Conservation (phyloP, 2,329 filamentous ascomycete genomes). For the Aspergillus ibericus region DNA sequence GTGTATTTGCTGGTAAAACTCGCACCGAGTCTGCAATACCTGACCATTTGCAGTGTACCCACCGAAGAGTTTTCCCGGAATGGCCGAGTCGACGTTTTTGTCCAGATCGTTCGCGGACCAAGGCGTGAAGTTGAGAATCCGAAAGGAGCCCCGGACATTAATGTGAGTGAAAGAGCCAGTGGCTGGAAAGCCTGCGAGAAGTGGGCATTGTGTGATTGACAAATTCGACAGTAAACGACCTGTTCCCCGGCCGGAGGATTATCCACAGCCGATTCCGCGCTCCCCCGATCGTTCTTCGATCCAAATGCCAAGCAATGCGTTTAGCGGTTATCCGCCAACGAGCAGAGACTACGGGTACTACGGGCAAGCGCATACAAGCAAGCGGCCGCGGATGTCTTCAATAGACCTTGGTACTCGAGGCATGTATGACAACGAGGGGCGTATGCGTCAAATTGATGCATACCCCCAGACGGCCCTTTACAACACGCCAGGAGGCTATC, state of each 20-base stretch:
- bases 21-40: background rate
- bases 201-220: constrained; percentile 14
- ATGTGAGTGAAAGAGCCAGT: constrained; percentile 32
- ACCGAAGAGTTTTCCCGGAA: constrained; percentile 72
- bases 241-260: constrained; percentile 41
- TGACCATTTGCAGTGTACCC: constrained; percentile 37
- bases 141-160: constrained; percentile 74
- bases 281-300: constrained; percentile 41
- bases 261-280: constrained; percentile 35
- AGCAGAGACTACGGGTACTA: constrained; percentile 39
- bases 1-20: background rate
- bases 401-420: constrained; percentile 37
- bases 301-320: constrained; percentile 35
- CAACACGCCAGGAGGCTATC: constrained; percentile 34
- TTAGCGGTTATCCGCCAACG: constrained; percentile 32
- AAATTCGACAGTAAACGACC: constrained; percentile 38
- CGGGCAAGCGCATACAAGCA: constrained; percentile 29
- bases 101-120: constrained; percentile 84
- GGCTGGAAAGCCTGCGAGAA: background rate
- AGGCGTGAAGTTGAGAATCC: constrained; percentile 76
- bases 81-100: constrained; percentile 77
- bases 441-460: constrained; percentile 40
- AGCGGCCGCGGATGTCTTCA: constrained; percentile 40
- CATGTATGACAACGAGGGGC: constrained; percentile 38
- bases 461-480: constrained; percentile 39